Percentiles rank a stretch among this genome's conserved stretches.
Evolutionary conservation across 257 asterid species (phyloP).

Genomic region (Eucommia ulmoides): DNA sequence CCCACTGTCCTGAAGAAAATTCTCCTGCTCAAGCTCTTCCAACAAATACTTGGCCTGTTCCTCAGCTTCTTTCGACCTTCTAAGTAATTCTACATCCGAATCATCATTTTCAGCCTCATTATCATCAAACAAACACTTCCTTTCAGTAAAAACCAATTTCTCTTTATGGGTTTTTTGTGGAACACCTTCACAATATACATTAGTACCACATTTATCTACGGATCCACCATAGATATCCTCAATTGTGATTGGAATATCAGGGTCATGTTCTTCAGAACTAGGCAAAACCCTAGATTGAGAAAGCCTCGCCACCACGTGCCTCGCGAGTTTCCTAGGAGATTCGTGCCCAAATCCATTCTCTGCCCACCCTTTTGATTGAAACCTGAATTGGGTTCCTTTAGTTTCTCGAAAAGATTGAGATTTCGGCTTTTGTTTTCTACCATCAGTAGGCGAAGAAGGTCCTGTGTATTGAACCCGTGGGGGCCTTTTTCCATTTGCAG

Average conservation of each 20-base stretch:
- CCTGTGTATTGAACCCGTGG: slow-evolving; percentile 41
- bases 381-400: slow-evolving; percentile 30
- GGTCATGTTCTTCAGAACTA: slow-evolving; percentile 39
- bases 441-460: slow-evolving; percentile 35
- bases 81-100: slow-evolving; percentile 35
- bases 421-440: slow-evolving; percentile 61
- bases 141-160: slow-evolving; percentile 28
- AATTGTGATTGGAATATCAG: slow-evolving; percentile 70
- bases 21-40: slow-evolving; percentile 52
- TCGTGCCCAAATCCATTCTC: slow-evolving; percentile 45
- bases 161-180: slow-evolving; percentile 1
- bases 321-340: slow-evolving; percentile 80
- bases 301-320: slow-evolving; percentile 87
- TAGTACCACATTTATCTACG: slow-evolving; percentile 28
- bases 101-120: slow-evolving; percentile 26
- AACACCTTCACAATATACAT: slow-evolving; percentile 25
- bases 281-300: slow-evolving; percentile 51
- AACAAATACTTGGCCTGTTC: slow-evolving; percentile 51
- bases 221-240: slow-evolving; percentile 64
- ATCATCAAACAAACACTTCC: slow-evolving; percentile 24
- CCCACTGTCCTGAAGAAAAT: slow-evolving; percentile 39
- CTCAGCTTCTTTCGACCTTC: slow-evolving; percentile 61
- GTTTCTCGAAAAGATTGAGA: slow-evolving; percentile 67
- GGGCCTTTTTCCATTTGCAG: slow-evolving; percentile 34
- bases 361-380: slow-evolving; percentile 35